Base-by-base conservation (phyloP, 192 early-diverging fungal genomes). In the Entrophospora sp. region DNA sequence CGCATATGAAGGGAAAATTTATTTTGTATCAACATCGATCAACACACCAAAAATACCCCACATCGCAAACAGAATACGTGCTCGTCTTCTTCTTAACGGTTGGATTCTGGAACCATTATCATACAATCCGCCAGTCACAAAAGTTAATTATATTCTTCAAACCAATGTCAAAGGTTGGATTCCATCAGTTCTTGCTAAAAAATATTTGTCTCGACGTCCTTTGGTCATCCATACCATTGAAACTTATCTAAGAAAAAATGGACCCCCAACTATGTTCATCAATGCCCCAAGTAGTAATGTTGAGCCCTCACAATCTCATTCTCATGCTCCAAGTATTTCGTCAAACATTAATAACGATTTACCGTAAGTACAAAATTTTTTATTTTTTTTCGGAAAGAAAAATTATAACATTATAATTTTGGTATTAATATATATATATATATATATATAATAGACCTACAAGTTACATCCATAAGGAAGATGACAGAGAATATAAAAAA, bases 101-200 rank as follows among this genome's bases (percentile, higher is more conserved):
- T 83, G 82, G 82, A 75, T 83, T 37, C 62, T 83, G 22, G 76
- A 83, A 44, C 82, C 82, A 20, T 16, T 81, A 9, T 64, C 72
- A 31, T 67, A 67, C 10, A 68, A 75, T 38, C 76, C 78, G 1
- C 77, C 71, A 10, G 67, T 77, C 27, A 84, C 80, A 14, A 76
- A 77, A 66, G 71, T 84, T 16, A 81, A 72, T 4, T 84, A 75
- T 68, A 66, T 84, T n/a, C 71, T 81, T 51, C 82, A 84, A 61
- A 73, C 75, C 13, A 74, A 70, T 24, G 69, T 78, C 48, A 68
- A 74, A 51, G 80, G 78, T n/a, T 74, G 82, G 73, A 66, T 84
- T 9, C 79, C 82, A n/a, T 73, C 75, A n/a, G 78, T 84, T 36
- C 68, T 76, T 58, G 79, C 82, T 10, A 76, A 75, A 68, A 77